Percentiles rank a stretch among this genome's conserved stretches.
phyloP scores from a whole-genome alignment of 164 flowering plant species.

The Hamamelis virginiana region DNA sequence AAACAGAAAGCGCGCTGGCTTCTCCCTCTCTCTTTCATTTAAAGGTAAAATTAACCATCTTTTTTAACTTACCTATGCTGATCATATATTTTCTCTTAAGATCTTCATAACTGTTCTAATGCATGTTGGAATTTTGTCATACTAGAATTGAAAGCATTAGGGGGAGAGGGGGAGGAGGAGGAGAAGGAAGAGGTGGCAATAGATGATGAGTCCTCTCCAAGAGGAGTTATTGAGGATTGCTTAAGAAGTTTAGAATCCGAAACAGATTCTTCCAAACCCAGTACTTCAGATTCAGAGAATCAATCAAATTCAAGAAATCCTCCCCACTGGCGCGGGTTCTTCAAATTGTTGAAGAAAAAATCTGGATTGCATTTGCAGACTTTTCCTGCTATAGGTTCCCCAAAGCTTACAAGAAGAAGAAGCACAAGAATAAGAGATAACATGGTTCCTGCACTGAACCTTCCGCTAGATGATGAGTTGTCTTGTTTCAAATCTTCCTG shows the following conservation, averaged over 20 bases:
- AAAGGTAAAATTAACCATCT: constrained; percentile 15
- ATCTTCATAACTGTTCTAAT: neutral
- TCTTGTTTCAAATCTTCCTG: constrained; percentile 48
- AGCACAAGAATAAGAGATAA: constrained; percentile 27
- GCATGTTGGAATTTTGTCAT: neutral
- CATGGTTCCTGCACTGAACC: constrained; percentile 10
- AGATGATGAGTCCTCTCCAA: constrained; percentile 16
- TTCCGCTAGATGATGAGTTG: constrained; percentile 38
- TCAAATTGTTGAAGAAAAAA: constrained; percentile 42
- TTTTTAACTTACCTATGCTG: neutral
- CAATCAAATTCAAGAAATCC: constrained; percentile 8
- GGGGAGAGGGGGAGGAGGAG: constrained; percentile 10
- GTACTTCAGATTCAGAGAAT: constrained; percentile 50
- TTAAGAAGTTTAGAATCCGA: constrained; percentile 27
- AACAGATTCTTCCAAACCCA: constrained; percentile 35
- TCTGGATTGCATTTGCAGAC: constrained; percentile 38
- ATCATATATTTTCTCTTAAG: neutral
- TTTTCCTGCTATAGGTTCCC: constrained; percentile 28
- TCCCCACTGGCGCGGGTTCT: constrained; percentile 57
- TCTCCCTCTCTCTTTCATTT: constrained; percentile 23
- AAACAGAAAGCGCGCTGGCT: constrained; percentile 17
- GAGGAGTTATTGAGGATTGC: constrained; percentile 25
- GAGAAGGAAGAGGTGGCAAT: neutral
- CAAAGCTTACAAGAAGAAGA: constrained; percentile 35
- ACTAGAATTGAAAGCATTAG: constrained; percentile 14